These are phyloP conservation scores for Penicillium nordicum DNA, from an alignment of 2,329 filamentous ascomycete genomes.

Conservation along the genomic window DNA sequence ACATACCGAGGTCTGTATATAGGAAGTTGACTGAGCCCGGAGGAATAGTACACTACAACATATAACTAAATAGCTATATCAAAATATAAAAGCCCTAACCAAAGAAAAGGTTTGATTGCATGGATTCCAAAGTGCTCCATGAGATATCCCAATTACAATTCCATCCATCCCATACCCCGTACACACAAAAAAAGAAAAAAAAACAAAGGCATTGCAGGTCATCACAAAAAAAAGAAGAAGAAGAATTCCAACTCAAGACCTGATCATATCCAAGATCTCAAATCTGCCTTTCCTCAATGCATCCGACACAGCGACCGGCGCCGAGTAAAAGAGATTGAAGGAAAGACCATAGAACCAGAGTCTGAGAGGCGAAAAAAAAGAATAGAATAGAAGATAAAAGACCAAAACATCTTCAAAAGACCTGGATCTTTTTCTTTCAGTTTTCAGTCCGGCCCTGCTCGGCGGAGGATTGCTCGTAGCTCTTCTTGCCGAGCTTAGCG, in stretches of 20 bases:
- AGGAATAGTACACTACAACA: background rate
- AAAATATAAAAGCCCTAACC: background rate
- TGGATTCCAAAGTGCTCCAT: slow-evolving; percentile 9
- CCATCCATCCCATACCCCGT: slow-evolving; percentile 14
- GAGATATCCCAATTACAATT: slow-evolving; percentile 13
- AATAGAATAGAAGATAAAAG: background rate
- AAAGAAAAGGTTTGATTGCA: slow-evolving; percentile 1
- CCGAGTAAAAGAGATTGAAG: slow-evolving; percentile 8
- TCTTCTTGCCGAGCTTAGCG: slow-evolving; percentile 47
- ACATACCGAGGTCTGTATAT: background rate
- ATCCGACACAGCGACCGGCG: slow-evolving; percentile 14
- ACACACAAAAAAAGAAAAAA: slow-evolving; percentile 15
- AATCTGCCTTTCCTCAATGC: slow-evolving; percentile 7
- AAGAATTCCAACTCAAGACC: background rate
- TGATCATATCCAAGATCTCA: background rate
- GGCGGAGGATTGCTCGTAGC: slow-evolving; percentile 39
- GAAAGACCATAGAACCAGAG: background rate
- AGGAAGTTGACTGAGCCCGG: background rate
- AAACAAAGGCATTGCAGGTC: slow-evolving; percentile 24
- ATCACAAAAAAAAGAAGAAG: slow-evolving; percentile 16
- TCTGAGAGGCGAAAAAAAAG: background rate
- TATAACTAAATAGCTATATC: background rate
- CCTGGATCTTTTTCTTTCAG: slow-evolving; percentile 6
- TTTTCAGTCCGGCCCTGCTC: slow-evolving; percentile 16
- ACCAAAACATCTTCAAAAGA: background rate